phyloP scores from a whole-genome alignment of 768 basidiomycete species.

The Suillus bovinus region DNA sequence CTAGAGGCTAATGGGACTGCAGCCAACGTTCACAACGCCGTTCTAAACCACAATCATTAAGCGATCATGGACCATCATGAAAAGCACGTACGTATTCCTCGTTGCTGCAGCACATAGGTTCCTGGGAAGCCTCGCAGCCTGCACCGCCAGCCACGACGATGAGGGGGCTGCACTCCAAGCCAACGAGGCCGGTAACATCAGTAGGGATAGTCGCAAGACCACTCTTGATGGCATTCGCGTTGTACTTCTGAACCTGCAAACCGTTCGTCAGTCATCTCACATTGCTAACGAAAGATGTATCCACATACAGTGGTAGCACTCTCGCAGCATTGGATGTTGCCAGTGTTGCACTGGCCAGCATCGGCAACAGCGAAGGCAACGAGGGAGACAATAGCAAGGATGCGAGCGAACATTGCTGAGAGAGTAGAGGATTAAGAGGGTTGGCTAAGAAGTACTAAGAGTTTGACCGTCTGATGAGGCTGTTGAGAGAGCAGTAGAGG shows the following conservation, averaged over 20 bases:
- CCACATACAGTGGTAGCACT: not conserved
- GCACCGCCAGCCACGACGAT: constrained; percentile 20
- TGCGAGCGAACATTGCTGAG: constrained; percentile 6
- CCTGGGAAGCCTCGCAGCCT: not conserved
- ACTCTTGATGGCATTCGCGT: too few relatives aligned
- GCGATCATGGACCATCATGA: too few relatives aligned
- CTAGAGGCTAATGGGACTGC: constrained; percentile 29
- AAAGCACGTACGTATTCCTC: constrained; percentile 41
- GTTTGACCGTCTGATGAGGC: not conserved
- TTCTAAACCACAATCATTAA: constrained; percentile 19
- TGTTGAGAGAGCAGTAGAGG: not conserved
- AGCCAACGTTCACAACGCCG: constrained; percentile 39
- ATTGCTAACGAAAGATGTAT: not conserved
- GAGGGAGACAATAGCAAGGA: constrained; percentile 10
- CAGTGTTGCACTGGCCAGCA: constrained; percentile 8
- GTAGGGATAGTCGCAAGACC: too few relatives aligned
- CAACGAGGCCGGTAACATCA: constrained; percentile 19
- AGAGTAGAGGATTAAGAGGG: not conserved
- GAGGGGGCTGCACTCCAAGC: constrained; percentile 39
- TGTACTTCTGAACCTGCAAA: not conserved
- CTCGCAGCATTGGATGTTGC: not conserved
- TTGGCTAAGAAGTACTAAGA: not conserved
- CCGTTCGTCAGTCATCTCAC: not conserved
- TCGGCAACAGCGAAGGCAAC: constrained; percentile 6
- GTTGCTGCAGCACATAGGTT: constrained; percentile 49